Base-by-base conservation (phyloP, 78 protist species). In the Chrysochromulina tobinii region DNA sequence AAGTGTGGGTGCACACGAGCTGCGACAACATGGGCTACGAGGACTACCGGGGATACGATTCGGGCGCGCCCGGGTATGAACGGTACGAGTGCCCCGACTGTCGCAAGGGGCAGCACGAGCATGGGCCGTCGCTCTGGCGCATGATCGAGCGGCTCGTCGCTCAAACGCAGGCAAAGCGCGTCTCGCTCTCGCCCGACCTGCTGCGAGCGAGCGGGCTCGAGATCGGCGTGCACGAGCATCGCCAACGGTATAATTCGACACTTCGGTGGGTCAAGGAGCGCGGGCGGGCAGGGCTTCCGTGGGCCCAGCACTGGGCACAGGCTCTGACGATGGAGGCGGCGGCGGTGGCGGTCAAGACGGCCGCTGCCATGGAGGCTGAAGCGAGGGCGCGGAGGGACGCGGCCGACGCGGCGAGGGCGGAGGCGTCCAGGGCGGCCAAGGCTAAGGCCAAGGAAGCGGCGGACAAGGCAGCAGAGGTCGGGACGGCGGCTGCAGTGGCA, bases 11-110 rank as follows among this genome's bases (percentile, higher is more conserved):
- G 61, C 85, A 77, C 85, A 4, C 3, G 27, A 8, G 1, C 18
- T 77, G 85, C 27, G 85, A 77, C 85, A 61, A 27, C 18, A 17
- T 77, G 14, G 27, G 9, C 27, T 58, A 77, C 38, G 14, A 20
- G 11, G 14, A 1, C 12, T 77, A 77, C 85, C 7, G 3, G 18
- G 15, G 1, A 5, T 50, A 50, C 83, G 18, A 21, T 8, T 18
- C 3, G 58, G 83, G 57, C 5, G 25, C 3, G 1, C 58, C 54
- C 8, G 83, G 83, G 27, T 75, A 17, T 18, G 83, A 50, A 3
- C 6, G 3, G 18, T 75, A 75, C 23, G 83, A 75, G 83, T 75
- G 83, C 83, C 83, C 83, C 83, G 83, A 75, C 57, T 75, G 83
- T 12, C 12, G 58, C 54, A 23, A 4, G 25, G 57, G 6, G 58